Evolutionary conservation across 805 yeast genomes (phyloP).

Genomic region (Yarrowia porcina): DNA sequence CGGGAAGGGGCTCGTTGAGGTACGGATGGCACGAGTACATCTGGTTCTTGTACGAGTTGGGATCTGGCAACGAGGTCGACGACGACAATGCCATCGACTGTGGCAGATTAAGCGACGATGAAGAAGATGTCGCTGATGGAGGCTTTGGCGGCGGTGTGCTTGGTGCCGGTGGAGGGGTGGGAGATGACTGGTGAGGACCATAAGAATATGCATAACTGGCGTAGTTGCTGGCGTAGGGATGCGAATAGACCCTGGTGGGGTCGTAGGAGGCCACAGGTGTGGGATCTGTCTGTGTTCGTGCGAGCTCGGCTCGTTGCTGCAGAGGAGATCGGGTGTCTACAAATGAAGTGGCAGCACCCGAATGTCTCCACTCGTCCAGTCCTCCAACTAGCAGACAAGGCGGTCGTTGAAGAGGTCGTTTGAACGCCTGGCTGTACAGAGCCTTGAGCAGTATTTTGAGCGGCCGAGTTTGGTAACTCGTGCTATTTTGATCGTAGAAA

Average conservation of each 20-base stretch:
- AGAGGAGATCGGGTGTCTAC: neutral
- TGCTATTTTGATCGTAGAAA: conserved; percentile 50
- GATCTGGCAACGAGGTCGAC: neutral
- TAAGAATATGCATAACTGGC: neutral
- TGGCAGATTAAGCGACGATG: neutral
- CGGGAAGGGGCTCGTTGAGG: conserved; percentile 21
- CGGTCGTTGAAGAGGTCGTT: conserved; percentile 41
- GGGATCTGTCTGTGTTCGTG: conserved; percentile 25
- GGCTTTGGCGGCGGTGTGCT: neutral
- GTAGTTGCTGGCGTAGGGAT: neutral
- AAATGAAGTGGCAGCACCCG: neutral
- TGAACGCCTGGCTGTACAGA: conserved; percentile 42
- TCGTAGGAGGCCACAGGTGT: conserved; percentile 21
- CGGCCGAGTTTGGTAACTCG: conserved; percentile 27
- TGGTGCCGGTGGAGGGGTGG: neutral
- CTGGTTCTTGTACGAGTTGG: neutral
- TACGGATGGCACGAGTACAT: conserved; percentile 18
- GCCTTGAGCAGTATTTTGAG: conserved; percentile 38
- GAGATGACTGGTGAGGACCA: neutral
- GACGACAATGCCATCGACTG: neutral
- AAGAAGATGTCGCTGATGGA: neutral
- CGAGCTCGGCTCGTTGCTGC: conserved; percentile 28
- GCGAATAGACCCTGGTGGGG: conserved; percentile 29
- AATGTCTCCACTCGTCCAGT: conserved; percentile 39
- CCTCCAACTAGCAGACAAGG: conserved; percentile 58